Percentiles rank a stretch among this genome's conserved stretches.
Conservation (phyloP, 2,329 filamentous ascomycete genomes). For the Alternaria atra region DNA sequence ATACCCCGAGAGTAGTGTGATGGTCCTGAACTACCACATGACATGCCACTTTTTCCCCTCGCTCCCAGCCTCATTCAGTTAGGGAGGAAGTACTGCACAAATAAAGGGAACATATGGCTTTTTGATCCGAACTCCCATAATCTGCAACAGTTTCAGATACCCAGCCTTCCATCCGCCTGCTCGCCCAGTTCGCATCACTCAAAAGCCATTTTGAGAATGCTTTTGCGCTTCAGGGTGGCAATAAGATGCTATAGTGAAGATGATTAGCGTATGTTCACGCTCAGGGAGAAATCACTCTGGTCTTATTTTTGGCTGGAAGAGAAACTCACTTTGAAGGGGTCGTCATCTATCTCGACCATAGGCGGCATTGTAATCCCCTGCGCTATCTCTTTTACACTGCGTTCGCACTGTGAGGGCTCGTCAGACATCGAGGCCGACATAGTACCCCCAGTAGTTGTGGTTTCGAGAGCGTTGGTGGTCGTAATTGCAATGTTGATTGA, state of each 20-base stretch:
- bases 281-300: neutral
- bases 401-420: neutral
- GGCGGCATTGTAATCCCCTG: neutral
- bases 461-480: neutral
- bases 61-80: too few relatives aligned
- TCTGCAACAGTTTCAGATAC: neutral
- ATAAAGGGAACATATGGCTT: neutral
- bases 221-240: conserved; percentile 11
- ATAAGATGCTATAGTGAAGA: conserved; percentile 10
- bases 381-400: neutral
- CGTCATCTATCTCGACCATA: neutral
- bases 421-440: neutral
- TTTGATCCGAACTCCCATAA: neutral
- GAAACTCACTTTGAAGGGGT: conserved; percentile 21
- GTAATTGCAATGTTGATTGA: neutral
- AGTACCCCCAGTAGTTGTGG: neutral
- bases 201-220: conserved; percentile 17
- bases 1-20: neutral
- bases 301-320: neutral
- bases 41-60: neutral
- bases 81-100: neutral
- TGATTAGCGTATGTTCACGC: neutral
- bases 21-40: neutral
- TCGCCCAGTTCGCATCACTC: neutral
- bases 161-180: neutral